Conservation (phyloP, 495 filamentous ascomycete species). For the Lasiosphaeriaceae sp. region DNA sequence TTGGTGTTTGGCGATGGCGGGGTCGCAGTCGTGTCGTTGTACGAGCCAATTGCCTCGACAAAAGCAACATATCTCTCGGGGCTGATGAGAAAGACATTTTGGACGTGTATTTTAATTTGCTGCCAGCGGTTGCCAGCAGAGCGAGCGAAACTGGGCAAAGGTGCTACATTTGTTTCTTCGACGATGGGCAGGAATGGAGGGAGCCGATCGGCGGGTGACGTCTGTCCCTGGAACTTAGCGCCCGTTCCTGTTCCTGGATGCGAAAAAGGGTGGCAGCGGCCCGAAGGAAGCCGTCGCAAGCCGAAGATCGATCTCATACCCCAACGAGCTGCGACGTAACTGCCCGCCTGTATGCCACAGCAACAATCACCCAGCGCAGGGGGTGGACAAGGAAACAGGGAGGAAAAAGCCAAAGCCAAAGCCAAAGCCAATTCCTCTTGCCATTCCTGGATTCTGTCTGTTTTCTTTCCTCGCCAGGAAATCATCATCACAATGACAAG, state of each 20-base stretch:
- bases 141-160: no score
- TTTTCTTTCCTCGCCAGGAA: background rate
- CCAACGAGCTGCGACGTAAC: background rate
- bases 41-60: conserved; percentile 40
- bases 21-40: conserved; percentile 1
- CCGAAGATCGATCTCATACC: conserved; percentile 16
- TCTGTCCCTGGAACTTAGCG: no score
- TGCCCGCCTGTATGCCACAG: no score
- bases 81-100: conserved; percentile 36
- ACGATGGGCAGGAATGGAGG: background rate
- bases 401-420: no score
- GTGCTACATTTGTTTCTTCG: background rate
- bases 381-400: conserved; percentile 1
- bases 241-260: conserved; percentile 3
- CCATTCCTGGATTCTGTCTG: background rate
- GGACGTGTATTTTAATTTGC: background rate
- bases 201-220: background rate
- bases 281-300: conserved; percentile 34
- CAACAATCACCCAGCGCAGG: no score
- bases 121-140: background rate
- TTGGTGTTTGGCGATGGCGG: background rate
- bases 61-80: conserved; percentile 30
- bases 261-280: conserved; percentile 14
- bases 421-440: background rate
- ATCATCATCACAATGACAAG: conserved; percentile 20